Percentiles rank a stretch among this genome's conserved stretches.
These are phyloP conservation scores for Gossypium stocksii DNA, from an alignment of 345 rosid species.

Conservation along the genomic window DNA sequence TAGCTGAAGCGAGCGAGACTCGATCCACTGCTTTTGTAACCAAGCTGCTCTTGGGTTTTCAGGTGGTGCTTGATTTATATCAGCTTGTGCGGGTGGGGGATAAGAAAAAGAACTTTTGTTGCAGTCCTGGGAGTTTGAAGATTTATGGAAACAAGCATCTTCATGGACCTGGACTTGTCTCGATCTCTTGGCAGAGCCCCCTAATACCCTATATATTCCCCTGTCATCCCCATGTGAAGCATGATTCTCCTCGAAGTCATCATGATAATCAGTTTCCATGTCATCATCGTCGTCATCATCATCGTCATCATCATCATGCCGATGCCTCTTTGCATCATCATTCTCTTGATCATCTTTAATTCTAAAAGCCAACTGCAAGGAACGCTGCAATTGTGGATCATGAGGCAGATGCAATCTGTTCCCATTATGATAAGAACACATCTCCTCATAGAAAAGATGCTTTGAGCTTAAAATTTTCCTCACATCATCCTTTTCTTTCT, in stretches of 20 bases:
- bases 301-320: constrained; percentile 64
- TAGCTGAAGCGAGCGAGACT: constrained; percentile 59
- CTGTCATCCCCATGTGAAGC: constrained; percentile 40
- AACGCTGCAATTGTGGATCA: constrained; percentile 75
- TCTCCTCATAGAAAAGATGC: constrained; percentile 92
- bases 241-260: constrained; percentile 60
- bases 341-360: constrained; percentile 72
- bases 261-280: constrained; percentile 66
- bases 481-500: constrained; percentile 82
- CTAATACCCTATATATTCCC: constrained; percentile 31
- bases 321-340: constrained; percentile 53
- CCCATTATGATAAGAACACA: constrained; percentile 91
- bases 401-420: constrained; percentile 87
- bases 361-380: constrained; percentile 63
- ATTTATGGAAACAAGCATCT: constrained; percentile 43
- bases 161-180: constrained; percentile 55
- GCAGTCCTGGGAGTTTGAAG: constrained; percentile 36
- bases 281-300: constrained; percentile 61
- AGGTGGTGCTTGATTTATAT: constrained; percentile 45
- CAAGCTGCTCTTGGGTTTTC: constrained; percentile 46
- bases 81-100: constrained; percentile 40
- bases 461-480: constrained; percentile 80
- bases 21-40: constrained; percentile 63
- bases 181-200: constrained; percentile 53
- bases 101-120: constrained; percentile 35